Base-by-base conservation (phyloP, 805 yeast genomes). In the Yarrowia bubula region DNA sequence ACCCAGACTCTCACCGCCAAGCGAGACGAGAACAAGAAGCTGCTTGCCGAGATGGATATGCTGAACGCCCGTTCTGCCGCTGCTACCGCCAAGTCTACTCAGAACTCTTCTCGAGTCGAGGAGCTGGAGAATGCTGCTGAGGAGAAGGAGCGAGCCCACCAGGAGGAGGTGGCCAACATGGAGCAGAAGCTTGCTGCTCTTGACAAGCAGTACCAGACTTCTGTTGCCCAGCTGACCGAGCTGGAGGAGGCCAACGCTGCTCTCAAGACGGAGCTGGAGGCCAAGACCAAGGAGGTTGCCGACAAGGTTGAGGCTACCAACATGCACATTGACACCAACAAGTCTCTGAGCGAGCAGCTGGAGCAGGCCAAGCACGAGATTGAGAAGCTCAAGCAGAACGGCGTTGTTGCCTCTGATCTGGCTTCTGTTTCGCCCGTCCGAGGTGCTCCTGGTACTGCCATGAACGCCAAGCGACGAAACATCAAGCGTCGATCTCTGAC, bases 1-100 rank as follows among this genome's bases (percentile, higher is more conserved):
- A 93, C 98, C 3, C 96, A 93, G 73, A 83, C 88, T 11, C 80
- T 93, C 67, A 85, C 96, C 0, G 77, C 86, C 41, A 89, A 90
- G 75, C 87, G 89, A 31, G 89, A 85, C 69, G 97, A 91, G 70
- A 92, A 92, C 76, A 88, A 87, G 78, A 83, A 82, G 67, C 80
- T 93, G 72, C 81, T 84, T 66, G 76, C 77, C 14, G 88, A 89
- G 71, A 83, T 92, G 58, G 81, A 83, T 28, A 67, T 69, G 58
- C 64, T 65, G 13, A 68, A 64, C 3, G 53, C 70, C 10, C 57
- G 66, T 0, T 66, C 69, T 9, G 69, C 53, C 31, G 69, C 61
- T 32, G 53, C 46, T 55, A 65, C 33, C 53, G 42, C 43, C 60
- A 65, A 28, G 65, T 64, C 51, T 44, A 65, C 38, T 22, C 43